phyloP scores from a whole-genome alignment of 2,329 filamentous ascomycete species.

The Epichloe glyceriae region DNA sequence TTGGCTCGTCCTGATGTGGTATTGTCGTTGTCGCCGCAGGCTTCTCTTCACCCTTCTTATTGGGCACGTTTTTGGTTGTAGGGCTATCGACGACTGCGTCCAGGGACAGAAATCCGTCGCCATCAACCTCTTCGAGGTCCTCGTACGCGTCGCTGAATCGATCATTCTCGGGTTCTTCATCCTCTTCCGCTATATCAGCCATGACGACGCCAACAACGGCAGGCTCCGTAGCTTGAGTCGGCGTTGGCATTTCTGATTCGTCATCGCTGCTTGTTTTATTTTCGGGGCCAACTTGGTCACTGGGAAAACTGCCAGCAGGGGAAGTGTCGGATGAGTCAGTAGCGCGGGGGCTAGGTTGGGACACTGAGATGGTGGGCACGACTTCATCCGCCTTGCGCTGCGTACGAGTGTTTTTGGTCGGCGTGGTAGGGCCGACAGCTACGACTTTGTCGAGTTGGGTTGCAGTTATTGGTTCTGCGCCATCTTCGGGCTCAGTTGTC shows the following conservation, averaged over 20 bases:
- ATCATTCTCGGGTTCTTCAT: conserved; percentile 38
- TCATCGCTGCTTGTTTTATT: background rate
- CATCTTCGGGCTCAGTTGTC: conserved; percentile 7
- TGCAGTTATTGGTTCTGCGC: background rate
- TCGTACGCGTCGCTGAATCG: conserved; percentile 70
- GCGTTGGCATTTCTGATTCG: conserved; percentile 4
- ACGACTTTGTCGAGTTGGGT: background rate
- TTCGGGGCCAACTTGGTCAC: background rate
- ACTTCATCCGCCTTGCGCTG: background rate
- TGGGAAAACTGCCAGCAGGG: conserved; percentile 5
- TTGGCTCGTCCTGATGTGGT: background rate
- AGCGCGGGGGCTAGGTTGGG: conserved; percentile 3
- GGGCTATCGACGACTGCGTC: conserved; percentile 58
- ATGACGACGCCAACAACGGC: conserved; percentile 13
- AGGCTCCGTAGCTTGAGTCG: conserved; percentile 12
- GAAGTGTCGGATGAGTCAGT: background rate
- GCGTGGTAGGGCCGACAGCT: conserved; percentile 1
- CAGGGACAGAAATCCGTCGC: conserved; percentile 57
- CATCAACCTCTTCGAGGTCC: conserved; percentile 52
- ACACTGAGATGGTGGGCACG: conserved; percentile 3
- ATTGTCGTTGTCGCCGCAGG: background rate
- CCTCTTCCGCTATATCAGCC: conserved; percentile 24
- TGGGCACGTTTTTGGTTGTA: conserved; percentile 12
- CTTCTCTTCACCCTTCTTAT: conserved; percentile 10
- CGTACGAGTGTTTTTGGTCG: background rate